phyloP scores from a whole-genome alignment of 2,329 filamentous ascomycete genomes.

The Fusarium xyrophilum region DNA sequence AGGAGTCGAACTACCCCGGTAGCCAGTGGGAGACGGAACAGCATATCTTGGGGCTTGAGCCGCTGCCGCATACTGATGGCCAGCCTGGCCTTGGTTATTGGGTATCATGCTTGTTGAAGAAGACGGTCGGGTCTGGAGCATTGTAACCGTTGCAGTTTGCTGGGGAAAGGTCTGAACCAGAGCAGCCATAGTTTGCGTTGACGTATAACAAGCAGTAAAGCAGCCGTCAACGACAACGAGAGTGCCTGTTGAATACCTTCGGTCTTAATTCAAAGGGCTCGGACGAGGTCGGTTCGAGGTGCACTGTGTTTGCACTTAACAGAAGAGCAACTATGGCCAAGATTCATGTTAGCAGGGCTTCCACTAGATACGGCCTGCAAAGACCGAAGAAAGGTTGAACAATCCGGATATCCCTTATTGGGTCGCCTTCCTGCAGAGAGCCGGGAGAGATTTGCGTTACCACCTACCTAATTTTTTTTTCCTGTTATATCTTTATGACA shows the following conservation, averaged over 20 bases:
- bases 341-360: constrained; percentile 15
- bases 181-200: constrained; percentile 73
- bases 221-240: constrained; percentile 24
- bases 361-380: neutral
- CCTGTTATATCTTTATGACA: constrained; percentile 29
- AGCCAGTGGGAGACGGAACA: constrained; percentile 53
- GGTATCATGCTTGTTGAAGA: constrained; percentile 60
- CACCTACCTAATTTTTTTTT: constrained; percentile 38
- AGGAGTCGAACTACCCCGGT: constrained; percentile 63
- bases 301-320: constrained; percentile 22
- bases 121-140: constrained; percentile 76
- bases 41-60: constrained; percentile 45
- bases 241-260: constrained; percentile 25
- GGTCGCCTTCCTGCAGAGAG: neutral
- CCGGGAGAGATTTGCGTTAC: constrained; percentile 3
- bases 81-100: constrained; percentile 56
- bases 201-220: constrained; percentile 5
- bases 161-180: constrained; percentile 83
- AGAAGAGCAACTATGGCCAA: constrained; percentile 18
- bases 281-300: constrained; percentile 7
- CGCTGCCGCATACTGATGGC: constrained; percentile 58
- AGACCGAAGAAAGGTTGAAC: neutral
- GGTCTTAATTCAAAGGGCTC: constrained; percentile 8
- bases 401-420: neutral
- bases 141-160: constrained; percentile 74